A percentile compares a stretch with the other conserved stretches of the same genome.
Evolutionary conservation across 148 eudicot species (phyloP).

Genomic region (Vaccinium vitisidaea): DNA sequence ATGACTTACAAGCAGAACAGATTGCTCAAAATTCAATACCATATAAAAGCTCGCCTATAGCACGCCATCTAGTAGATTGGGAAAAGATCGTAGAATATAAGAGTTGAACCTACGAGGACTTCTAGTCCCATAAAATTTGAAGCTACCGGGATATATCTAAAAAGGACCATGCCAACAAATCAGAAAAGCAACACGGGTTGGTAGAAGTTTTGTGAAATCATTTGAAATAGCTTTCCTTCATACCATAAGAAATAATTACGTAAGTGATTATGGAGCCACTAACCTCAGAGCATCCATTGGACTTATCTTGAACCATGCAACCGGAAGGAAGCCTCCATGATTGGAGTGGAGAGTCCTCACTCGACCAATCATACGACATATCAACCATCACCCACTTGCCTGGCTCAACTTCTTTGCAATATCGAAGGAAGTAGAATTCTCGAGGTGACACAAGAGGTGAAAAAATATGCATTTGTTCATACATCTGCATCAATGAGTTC

Average conservation of each 20-base stretch:
- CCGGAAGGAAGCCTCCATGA: slow-evolving; percentile 66
- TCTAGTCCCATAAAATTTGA: not conserved
- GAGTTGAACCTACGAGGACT: not conserved
- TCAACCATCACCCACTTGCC: slow-evolving; percentile 44
- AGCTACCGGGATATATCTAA: not conserved
- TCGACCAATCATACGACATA: slow-evolving; percentile 39
- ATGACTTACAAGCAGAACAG: not conserved
- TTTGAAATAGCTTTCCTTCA: not conserved
- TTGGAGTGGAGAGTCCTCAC: slow-evolving; percentile 21
- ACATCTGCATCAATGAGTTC: slow-evolving; percentile 37
- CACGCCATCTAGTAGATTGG: not conserved
- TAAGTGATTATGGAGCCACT: not conserved
- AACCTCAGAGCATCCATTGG: slow-evolving; percentile 41
- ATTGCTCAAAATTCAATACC: not conserved
- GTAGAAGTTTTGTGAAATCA: not conserved
- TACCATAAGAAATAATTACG: not conserved
- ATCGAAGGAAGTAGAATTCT: slow-evolving; percentile 43
- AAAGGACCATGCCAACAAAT: not conserved
- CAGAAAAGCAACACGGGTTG: not conserved
- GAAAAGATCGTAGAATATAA: not conserved
- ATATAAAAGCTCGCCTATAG: not conserved
- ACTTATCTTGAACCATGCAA: slow-evolving; percentile 44
- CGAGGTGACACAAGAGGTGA: slow-evolving; percentile 47
- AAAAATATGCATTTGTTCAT: slow-evolving; percentile 43
- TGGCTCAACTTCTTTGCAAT: slow-evolving; percentile 37